Evolutionary conservation across 116 monocot species (phyloP), one percentile per base, ranked within the genome.

Genomic region (Dioscorea cayenensis): DNA sequence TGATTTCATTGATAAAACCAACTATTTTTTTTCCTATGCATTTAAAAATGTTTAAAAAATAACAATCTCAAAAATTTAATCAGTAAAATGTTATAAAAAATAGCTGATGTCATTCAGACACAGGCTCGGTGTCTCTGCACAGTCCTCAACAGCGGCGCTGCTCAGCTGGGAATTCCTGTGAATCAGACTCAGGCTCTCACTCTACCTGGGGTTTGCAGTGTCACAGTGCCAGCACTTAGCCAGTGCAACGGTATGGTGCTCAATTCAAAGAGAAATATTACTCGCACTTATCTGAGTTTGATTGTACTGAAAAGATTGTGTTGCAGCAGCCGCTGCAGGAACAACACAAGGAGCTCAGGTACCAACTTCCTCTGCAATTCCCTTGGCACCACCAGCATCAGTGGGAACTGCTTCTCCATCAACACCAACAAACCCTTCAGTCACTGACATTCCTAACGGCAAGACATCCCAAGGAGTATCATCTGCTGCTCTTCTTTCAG

Each of bases 51-150:
- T n/a, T n/a, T n/a, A n/a, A n/a, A n/a, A n/a, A n/a, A n/a, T n/a
- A n/a, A n/a, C n/a, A n/a, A n/a, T n/a, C n/a, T n/a, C n/a, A n/a
- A n/a, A n/a, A n/a, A n/a, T n/a, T n/a, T n/a, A n/a, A n/a, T n/a
- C n/a, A n/a, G n/a, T n/a, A n/a, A n/a, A n/a, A n/a, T n/a, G n/a
- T n/a, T n/a, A n/a, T n/a, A n/a, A n/a, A n/a, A n/a, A n/a, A n/a
- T 89, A 12, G 67, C 76, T 6, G 72, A 29, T 19, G 36, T 85
- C 10, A 71, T 83, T 21, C 73, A 83, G 66, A 52, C 67, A 14
- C 75, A 83, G 43, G 66, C 76, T 1, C 69, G 55, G 23, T 86
- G 89, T 69, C 81, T 87, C 62, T 90, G 90, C 72, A 4, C 37
- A 27, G 50, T 80, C 38, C 60, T 70, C 25, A 74, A 48, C 37